phyloP scores from a whole-genome alignment of 352 stramenopile genomes.

The Pythium apleroticum region DNA sequence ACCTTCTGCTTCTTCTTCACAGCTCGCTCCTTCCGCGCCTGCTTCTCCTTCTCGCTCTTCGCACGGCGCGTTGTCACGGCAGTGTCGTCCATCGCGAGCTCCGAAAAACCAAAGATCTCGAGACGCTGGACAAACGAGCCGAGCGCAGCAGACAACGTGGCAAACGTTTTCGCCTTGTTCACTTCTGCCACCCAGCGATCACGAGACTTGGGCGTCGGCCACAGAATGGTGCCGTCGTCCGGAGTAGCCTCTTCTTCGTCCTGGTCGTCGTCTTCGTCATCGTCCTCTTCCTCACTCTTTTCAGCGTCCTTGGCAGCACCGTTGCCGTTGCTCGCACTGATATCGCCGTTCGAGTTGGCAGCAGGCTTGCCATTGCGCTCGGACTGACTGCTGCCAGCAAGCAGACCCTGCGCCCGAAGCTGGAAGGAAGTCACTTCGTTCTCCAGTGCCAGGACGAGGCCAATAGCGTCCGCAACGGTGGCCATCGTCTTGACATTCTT shows the following conservation, averaged over 20 bases:
- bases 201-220: constrained; percentile 69
- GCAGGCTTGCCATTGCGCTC: constrained; percentile 21
- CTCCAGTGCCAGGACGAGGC: constrained; percentile 56
- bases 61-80: constrained; percentile 45
- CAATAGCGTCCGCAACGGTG: constrained; percentile 40
- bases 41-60: constrained; percentile 74
- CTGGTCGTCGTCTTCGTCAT: constrained; percentile 75
- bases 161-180: constrained; percentile 47
- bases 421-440: constrained; percentile 63
- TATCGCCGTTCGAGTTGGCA: constrained; percentile 9
- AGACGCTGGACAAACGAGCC: constrained; percentile 68
- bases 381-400: constrained; percentile 10
- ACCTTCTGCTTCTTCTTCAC: constrained; percentile 69
- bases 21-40: constrained; percentile 62
- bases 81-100: constrained; percentile 43
- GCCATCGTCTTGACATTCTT: constrained; percentile 39
- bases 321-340: not conserved
- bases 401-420: constrained; percentile 28
- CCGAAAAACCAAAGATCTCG: constrained; percentile 63
- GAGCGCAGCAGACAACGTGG: constrained; percentile 57
- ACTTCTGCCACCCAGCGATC: constrained; percentile 72
- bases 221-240: constrained; percentile 66
- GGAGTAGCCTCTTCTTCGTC: constrained; percentile 47
- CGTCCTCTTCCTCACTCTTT: constrained; percentile 71
- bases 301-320: constrained; percentile 39